phyloP scores from a whole-genome alignment of 495 filamentous ascomycete species.

The Neurospora sp. region DNA sequence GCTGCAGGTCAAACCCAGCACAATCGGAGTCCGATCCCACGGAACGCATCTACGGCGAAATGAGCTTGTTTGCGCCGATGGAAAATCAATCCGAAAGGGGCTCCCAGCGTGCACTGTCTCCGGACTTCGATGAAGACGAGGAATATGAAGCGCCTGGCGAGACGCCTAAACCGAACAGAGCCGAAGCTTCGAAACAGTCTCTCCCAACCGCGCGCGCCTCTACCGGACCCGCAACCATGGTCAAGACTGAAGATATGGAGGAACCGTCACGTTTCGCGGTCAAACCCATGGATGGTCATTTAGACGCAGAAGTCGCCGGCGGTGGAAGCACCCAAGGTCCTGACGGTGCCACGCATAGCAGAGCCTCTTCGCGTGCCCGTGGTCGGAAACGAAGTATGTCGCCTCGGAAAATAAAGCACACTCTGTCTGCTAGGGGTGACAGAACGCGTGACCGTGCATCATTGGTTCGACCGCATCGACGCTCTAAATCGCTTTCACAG shows the following conservation, averaged over 20 bases:
- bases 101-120: slow-evolving; percentile 40
- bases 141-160: slow-evolving; percentile 19
- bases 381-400: background rate
- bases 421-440: slow-evolving; percentile 11
- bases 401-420: slow-evolving; percentile 7
- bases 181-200: slow-evolving; percentile 37
- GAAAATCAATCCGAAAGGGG: slow-evolving; percentile 45
- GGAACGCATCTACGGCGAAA: slow-evolving; percentile 44
- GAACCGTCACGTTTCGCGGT: background rate
- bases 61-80: slow-evolving; percentile 42
- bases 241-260: slow-evolving; percentile 25
- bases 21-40: slow-evolving; percentile 45
- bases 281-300: background rate
- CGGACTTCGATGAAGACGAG: slow-evolving; percentile 20
- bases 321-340: background rate
- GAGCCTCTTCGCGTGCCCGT: background rate
- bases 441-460: slow-evolving; percentile 14
- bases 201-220: slow-evolving; percentile 42
- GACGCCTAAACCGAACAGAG: slow-evolving; percentile 33
- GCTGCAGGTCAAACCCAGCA: slow-evolving; percentile 29
- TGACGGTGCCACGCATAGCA: background rate
- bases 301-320: background rate
- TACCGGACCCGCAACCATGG: slow-evolving; percentile 39
- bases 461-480: slow-evolving; percentile 18
- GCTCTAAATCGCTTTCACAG: slow-evolving; percentile 25